A percentile compares a stretch with the other conserved stretches of the same genome.
phyloP scores from a whole-genome alignment of 108 stramenopile species.

The Cyclotella atomus region DNA sequence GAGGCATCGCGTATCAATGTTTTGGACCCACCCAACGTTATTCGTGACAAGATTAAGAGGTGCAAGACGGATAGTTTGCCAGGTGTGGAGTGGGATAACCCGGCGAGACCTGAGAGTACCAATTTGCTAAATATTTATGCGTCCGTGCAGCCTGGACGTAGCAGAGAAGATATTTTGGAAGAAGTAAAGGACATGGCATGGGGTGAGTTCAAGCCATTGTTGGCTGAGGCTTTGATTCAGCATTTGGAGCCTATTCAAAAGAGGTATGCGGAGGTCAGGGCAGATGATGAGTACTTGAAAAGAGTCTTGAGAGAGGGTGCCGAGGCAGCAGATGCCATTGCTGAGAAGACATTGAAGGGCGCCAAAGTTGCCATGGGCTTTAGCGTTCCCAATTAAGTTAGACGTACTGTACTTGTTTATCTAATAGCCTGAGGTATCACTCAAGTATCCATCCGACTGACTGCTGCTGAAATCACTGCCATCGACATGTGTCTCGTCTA shows the following conservation, averaged over 20 bases:
- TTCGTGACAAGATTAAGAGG: constrained; percentile 92
- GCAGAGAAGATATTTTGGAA: constrained; percentile 75
- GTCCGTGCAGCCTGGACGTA: constrained; percentile 84
- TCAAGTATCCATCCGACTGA: neutral
- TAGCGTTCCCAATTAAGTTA: constrained; percentile 32
- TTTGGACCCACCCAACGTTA: constrained; percentile 91
- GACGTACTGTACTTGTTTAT: neutral
- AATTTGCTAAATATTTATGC: constrained; percentile 96
- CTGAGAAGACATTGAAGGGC: constrained; percentile 76
- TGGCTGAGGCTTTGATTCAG: constrained; percentile 93
- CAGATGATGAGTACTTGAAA: constrained; percentile 84
- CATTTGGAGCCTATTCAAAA: constrained; percentile 95
- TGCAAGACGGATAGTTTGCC: constrained; percentile 94
- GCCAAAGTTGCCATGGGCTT: constrained; percentile 98
- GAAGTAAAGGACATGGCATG: constrained; percentile 92
- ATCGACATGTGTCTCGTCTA: neutral
- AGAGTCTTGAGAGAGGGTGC: constrained; percentile 92
- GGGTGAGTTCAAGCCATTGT: constrained; percentile 95
- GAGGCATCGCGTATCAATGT: constrained; percentile 96
- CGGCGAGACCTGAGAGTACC: constrained; percentile 95
- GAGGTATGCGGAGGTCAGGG: constrained; percentile 87
- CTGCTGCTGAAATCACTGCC: neutral
- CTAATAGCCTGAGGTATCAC: neutral
- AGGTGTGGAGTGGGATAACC: constrained; percentile 97
- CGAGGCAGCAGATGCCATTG: constrained; percentile 92